Evolutionary conservation across 202 grass and related monocot genomes (phyloP).

Genomic region (Brachypodium distachyon): DNA sequence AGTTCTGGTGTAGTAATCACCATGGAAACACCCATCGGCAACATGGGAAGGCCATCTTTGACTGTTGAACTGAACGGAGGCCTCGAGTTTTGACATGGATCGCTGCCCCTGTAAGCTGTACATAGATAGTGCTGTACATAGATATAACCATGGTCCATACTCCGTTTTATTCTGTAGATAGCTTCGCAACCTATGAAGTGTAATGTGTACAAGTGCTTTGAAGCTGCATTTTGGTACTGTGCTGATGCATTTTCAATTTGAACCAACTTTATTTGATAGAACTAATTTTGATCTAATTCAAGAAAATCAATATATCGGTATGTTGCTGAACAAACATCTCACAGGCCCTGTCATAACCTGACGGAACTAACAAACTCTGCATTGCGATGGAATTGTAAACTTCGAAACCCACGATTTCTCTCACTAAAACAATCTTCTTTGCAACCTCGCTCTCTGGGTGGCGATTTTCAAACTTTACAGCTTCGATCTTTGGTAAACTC

Average conservation of each 20-base stretch:
- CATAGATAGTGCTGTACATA: slow-evolving; percentile 41
- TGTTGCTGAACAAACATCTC: not conserved
- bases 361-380: not conserved
- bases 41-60: slow-evolving; percentile 45
- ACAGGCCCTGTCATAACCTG: not conserved
- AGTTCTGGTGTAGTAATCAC: slow-evolving; percentile 69
- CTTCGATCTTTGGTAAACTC: too few relatives aligned
- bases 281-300: not conserved
- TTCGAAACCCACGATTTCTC: too few relatives aligned
- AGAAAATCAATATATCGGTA: not conserved
- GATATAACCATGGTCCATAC: not conserved
- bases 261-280: not conserved
- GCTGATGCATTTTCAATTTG: not conserved
- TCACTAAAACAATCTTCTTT: too few relatives aligned
- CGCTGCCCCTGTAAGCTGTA: not conserved
- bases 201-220: not conserved
- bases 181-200: not conserved
- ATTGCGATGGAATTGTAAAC: too few relatives aligned
- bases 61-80: slow-evolving; percentile 81
- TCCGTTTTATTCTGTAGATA: not conserved
- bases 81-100: slow-evolving; percentile 54
- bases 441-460: too few relatives aligned
- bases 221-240: not conserved
- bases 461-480: too few relatives aligned
- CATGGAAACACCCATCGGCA: slow-evolving; percentile 66